Conservation (phyloP, 2,329 filamentous ascomycete species). For the Botrytis fabae region DNA sequence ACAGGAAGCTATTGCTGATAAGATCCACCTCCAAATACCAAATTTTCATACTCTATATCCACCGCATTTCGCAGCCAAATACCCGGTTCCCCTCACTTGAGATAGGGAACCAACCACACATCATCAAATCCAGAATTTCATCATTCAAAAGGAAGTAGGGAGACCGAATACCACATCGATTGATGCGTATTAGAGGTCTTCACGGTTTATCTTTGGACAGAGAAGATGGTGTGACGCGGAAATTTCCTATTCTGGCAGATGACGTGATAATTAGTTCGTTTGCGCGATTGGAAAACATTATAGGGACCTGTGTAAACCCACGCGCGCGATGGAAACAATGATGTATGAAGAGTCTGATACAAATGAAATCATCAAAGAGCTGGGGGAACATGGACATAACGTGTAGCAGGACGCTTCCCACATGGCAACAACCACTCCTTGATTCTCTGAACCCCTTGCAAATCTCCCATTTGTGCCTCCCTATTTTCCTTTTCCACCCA, state of each 20-base stretch:
- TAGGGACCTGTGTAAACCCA: neutral
- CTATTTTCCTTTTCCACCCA: too few relatives aligned
- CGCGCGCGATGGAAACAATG: neutral
- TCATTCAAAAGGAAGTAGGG: neutral
- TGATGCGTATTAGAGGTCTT: neutral
- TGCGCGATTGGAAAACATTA: constrained; percentile 12
- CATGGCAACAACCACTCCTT: too few relatives aligned
- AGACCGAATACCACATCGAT: constrained; percentile 9
- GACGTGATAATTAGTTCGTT: constrained; percentile 29
- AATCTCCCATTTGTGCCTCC: too few relatives aligned
- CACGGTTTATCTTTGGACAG: constrained; percentile 5
- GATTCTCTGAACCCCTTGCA: too few relatives aligned
- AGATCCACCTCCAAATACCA: neutral
- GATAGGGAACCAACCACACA: constrained; percentile 13
- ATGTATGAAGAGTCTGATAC: neutral
- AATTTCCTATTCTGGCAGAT: constrained; percentile 29
- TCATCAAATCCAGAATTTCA: neutral
- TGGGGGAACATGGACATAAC: too few relatives aligned
- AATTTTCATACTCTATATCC: neutral
- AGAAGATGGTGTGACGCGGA: constrained; percentile 23
- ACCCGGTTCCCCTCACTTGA: constrained; percentile 13
- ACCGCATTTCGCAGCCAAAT: neutral
- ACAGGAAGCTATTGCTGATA: neutral
- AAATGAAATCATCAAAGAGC: too few relatives aligned
- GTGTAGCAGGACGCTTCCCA: too few relatives aligned